Base-by-base conservation (phyloP, 1,284 basidiomycete species). In the Rhodofomes roseus region DNA sequence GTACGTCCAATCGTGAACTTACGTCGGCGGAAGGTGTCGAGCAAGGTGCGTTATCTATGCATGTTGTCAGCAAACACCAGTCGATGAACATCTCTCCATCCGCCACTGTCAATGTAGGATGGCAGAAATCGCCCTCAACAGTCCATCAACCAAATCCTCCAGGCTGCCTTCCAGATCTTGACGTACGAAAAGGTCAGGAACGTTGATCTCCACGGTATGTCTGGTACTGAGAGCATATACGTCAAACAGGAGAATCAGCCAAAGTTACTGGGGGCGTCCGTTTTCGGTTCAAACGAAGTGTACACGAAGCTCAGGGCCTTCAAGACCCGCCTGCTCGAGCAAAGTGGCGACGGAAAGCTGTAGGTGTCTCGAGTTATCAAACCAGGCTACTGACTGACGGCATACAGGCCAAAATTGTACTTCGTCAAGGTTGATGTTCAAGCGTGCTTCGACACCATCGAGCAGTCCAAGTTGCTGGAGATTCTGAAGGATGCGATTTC, bases 381-480 rank as follows among this genome's bases (percentile, higher is more conserved):
- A 4, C 5, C 1, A 12, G 18, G n/a, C 16, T 12, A 1, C 11
- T n/a, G 25, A 34, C 8, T 23, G 16, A 11, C 44, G 43, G n/a
- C 12, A 25, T 18, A 40, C 60, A 95, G 94, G 23, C 93, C 93
- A 0, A 87, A 85, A 64, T 74, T 97, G 3, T 98, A 95, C 72
- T 96, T 99, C 68, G 95, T 96, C 62, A 99, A 99, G 73, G 86
- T 97, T 31, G 97, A 99, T 70, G 93, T 99, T 16, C 89, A 91
- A 62, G 90, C 95, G 1, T 97, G 95, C 62, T 99, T 98, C 77
- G 97, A 99, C 74, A 95, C 92, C 0, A 98, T 99, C 9, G 89
- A 95, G 46, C 97, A 99, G 71, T 80, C 82, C 23, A 95, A 90
- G 68, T 75, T 99, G 52, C 74, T 99, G 16, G 77, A 83, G 37